Conservation (phyloP, 2,329 filamentous ascomycete genomes). For the Penicillium sp. region DNA sequence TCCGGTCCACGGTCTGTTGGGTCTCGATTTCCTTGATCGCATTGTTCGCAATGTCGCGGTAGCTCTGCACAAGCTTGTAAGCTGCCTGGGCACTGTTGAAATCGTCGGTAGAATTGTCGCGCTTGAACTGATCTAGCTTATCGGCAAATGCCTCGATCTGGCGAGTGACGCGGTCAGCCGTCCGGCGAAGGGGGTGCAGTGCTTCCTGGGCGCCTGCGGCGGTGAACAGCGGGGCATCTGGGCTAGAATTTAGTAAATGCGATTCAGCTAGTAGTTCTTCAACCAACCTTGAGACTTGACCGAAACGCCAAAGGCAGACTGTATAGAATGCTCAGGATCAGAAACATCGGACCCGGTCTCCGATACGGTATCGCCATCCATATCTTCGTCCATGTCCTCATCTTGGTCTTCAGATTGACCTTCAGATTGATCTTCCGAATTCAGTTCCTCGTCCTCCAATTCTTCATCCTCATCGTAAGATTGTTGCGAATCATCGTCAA, state of each 20-base stretch:
- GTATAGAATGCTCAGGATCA: constrained; percentile 21
- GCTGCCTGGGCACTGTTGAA: constrained; percentile 63
- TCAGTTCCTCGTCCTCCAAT: constrained; percentile 26
- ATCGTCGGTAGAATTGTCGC: constrained; percentile 47
- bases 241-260: constrained; percentile 11
- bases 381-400: constrained; percentile 31
- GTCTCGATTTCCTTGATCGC: constrained; percentile 48
- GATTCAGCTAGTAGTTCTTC: not conserved
- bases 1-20: constrained; percentile 42
- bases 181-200: constrained; percentile 61
- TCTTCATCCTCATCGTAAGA: constrained; percentile 28
- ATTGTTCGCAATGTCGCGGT: constrained; percentile 57
- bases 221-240: constrained; percentile 42
- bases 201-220: constrained; percentile 52
- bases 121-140: constrained; percentile 73
- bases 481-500: constrained; percentile 39
- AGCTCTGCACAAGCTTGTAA: constrained; percentile 66
- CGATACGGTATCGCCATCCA: constrained; percentile 30
- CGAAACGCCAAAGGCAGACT: constrained; percentile 15
- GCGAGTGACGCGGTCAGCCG: constrained; percentile 68
- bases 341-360: constrained; percentile 33
- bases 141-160: constrained; percentile 88
- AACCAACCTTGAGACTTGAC: constrained; percentile 18
- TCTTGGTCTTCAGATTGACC: constrained; percentile 21
- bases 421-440: constrained; percentile 4